phyloP scores from a whole-genome alignment of 1,284 basidiomycete species.

The Calocybe gambosa region DNA sequence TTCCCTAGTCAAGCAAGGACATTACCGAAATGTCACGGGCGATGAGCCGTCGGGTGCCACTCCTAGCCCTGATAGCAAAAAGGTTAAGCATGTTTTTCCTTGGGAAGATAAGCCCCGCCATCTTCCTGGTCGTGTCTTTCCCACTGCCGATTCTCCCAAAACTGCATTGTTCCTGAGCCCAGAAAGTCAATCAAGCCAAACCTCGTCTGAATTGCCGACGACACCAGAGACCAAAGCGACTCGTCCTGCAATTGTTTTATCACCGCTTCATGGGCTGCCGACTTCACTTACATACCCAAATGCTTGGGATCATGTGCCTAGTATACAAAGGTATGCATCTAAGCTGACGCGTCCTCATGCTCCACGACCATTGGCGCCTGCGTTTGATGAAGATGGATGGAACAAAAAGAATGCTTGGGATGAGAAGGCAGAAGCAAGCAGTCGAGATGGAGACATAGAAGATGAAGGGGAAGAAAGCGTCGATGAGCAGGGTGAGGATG shows the following conservation, averaged over 20 bases:
- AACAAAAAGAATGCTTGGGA: constrained; percentile 41
- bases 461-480: constrained; percentile 68
- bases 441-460: constrained; percentile 78
- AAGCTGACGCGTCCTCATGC: constrained; percentile 50
- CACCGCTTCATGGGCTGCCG: constrained; percentile 43
- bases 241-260: constrained; percentile 23
- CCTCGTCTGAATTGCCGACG: constrained; percentile 26
- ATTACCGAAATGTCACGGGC: constrained; percentile 57
- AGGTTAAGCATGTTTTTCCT: constrained; percentile 83
- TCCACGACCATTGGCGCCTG: constrained; percentile 37
- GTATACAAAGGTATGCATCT: constrained; percentile 71
- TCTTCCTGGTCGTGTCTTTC: constrained; percentile 70
- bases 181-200: constrained; percentile 28
- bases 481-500: constrained; percentile 27
- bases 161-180: constrained; percentile 43
- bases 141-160: constrained; percentile 56
- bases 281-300: constrained; percentile 62
- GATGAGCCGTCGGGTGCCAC: constrained; percentile 28
- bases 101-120: constrained; percentile 79
- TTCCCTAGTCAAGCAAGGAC: constrained; percentile 50
- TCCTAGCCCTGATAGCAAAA: constrained; percentile 63
- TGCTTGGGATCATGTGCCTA: constrained; percentile 78
- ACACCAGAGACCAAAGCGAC: constrained; percentile 27
- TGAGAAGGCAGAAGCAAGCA: constrained; percentile 55
- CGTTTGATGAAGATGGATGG: constrained; percentile 41